These are phyloP conservation scores for Hemisphaericaspora nanyangensis DNA, from an alignment of 805 yeast genomes.

Conservation along the genomic window DNA sequence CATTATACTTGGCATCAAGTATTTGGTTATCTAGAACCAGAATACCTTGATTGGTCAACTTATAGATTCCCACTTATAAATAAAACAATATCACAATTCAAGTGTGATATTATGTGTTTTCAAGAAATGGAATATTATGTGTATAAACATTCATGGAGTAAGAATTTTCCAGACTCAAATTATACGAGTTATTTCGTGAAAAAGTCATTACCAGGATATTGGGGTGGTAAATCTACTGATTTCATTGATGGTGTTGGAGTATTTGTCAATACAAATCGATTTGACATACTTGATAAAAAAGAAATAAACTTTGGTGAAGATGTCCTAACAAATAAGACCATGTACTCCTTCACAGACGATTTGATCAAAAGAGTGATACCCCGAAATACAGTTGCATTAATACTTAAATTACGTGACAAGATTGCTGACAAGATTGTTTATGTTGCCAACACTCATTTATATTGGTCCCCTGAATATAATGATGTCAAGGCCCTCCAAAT, in stretches of 20 bases:
- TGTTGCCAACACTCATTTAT: conserved; percentile 57
- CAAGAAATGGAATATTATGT: conserved; percentile 48
- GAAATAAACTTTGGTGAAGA: conserved; percentile 28
- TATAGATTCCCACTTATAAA: conserved; percentile 38
- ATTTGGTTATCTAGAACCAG: conserved; percentile 46
- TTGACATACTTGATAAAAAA: conserved; percentile 34
- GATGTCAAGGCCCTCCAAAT: conserved; percentile 56
- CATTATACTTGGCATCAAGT: conserved; percentile 61
- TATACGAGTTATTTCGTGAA: conserved; percentile 46
- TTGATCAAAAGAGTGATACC: conserved; percentile 32
- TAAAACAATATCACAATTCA: conserved; percentile 29
- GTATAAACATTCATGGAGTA: conserved; percentile 39
- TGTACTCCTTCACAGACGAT: conserved; percentile 30
- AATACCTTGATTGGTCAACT: conserved; percentile 45
- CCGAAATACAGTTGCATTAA: conserved; percentile 55
- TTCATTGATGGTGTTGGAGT: conserved; percentile 61
- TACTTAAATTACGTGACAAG: conserved; percentile 47
- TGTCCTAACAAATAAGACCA: conserved; percentile 17
- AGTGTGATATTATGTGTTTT: conserved; percentile 58
- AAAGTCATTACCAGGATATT: conserved; percentile 51
- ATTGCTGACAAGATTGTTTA: conserved; percentile 37
- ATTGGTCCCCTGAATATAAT: conserved; percentile 49
- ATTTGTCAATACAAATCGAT: conserved; percentile 46
- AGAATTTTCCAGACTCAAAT: conserved; percentile 16
- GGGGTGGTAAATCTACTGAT: conserved; percentile 38